A percentile compares a stretch with the other conserved stretches of the same genome.
Evolutionary conservation across 352 stramenopile species (phyloP).

Genomic region (Thraustochytrium striatum): DNA sequence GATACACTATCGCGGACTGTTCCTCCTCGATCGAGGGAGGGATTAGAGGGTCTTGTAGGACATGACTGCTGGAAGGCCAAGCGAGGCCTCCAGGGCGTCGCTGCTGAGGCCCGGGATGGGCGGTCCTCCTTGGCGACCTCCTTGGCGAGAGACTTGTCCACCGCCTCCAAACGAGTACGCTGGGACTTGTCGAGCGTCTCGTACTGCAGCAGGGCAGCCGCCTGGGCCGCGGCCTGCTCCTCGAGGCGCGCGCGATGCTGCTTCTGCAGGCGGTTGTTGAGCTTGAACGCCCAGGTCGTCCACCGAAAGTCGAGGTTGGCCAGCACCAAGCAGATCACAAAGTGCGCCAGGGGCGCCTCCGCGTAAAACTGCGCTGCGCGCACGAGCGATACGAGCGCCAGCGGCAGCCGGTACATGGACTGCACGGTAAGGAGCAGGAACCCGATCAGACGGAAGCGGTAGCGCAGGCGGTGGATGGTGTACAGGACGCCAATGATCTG

Average conservation of each 20-base stretch:
- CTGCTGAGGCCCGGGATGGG: too few species aligned
- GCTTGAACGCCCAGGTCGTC: conserved; percentile 28
- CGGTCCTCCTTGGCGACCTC: too few species aligned
- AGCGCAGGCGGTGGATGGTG: conserved; percentile 28
- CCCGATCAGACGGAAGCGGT: conserved; percentile 1
- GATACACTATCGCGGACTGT: too few species aligned
- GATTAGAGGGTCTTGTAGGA: too few species aligned
- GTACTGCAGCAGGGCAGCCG: neutral
- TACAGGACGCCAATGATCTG: conserved; percentile 39
- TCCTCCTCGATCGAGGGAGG: too few species aligned
- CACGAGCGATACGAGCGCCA: conserved; percentile 20
- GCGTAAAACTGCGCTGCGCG: conserved; percentile 16
- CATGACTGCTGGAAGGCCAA: too few species aligned
- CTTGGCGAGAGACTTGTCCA: too few species aligned
- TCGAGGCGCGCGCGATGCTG: conserved; percentile 8
- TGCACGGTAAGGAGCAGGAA: conserved; percentile 20
- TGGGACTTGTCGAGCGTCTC: neutral
- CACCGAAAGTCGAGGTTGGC: conserved; percentile 27
- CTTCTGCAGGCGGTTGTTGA: neutral
- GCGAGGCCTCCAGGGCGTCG: too few species aligned
- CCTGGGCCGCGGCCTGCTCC: neutral
- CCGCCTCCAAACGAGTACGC: too few species aligned
- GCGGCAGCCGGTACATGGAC: neutral
- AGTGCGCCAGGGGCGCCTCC: conserved; percentile 5
- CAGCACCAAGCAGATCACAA: conserved; percentile 32